Base-by-base conservation (phyloP, 495 filamentous ascomycete species). In the Pseudomonodictys pantanalensis region DNA sequence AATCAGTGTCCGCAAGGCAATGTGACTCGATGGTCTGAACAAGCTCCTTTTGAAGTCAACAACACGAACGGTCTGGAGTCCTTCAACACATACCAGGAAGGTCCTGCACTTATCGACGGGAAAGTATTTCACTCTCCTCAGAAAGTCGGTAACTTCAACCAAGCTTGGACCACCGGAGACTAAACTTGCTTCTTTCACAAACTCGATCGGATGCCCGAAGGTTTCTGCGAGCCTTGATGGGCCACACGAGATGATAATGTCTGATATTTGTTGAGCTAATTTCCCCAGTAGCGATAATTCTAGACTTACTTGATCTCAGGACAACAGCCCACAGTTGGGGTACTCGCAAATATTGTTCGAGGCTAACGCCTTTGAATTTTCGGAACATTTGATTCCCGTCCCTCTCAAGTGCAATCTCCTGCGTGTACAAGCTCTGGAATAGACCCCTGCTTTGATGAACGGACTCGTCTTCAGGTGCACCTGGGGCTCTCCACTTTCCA, bases 381-480 rank as follows among this genome's bases (percentile, higher is more conserved):
- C 45, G 45, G 45, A 49, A 49, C 5, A 49, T 49, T 49, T 49
- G 45, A 25, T 49, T 17, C 8, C 45, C 45, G 11, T 49, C 45
- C 10, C 45, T 17, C 9, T 49, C 45, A 4, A 49, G 17, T 4
- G 45, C 23, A 49, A 24, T 28, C 28, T 49, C 45, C 17, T 28
- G 45, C 10, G 18, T 49, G 17, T 49, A 49, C 10, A 10, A 28
- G n/a, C 17, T 6, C 24, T 49, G 45, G 24, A 49, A 49, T 9
- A 49, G 17, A 23, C 45, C 24, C 28, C 45, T 49, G 4, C 17
- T 17, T 8, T 24, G 9, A 28, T 49, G 45, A 22, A 49, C 9
- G 9, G 45, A 23, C 4, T 22, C 23, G 17, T 49, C 24, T 28
- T 35, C 15, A 8, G 45, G 45, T 28, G 45, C 17, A 24, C 28